Percentiles rank a stretch among this genome's conserved stretches.
phyloP scores from a whole-genome alignment of 768 basidiomycete genomes.

The Podaxis sp. region DNA sequence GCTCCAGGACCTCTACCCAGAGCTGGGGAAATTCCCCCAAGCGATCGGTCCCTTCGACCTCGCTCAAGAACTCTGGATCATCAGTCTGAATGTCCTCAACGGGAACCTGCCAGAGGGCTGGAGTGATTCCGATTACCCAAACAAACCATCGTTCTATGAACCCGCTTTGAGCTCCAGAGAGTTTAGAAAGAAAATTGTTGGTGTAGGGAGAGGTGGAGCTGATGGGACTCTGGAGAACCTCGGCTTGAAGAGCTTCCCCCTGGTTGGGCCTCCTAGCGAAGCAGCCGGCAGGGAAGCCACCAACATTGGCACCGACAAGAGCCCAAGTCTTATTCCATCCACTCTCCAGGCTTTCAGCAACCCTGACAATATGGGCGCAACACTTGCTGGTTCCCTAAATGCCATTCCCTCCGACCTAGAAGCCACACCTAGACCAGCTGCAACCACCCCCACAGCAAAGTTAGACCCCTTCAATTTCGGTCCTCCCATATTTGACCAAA shows the following conservation, averaged over 20 bases:
- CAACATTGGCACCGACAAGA: not conserved
- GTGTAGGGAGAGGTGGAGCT: not conserved
- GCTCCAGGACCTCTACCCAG: not conserved
- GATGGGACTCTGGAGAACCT: not conserved
- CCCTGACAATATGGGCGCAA: not conserved
- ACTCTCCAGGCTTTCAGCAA: not conserved
- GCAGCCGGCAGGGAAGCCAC: not conserved
- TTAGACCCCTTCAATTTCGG: not conserved
- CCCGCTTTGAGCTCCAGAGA: not conserved
- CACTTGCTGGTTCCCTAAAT: not conserved
- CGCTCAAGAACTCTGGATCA: not conserved
- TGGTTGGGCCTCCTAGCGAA: not conserved
- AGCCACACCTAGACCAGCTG: not conserved
- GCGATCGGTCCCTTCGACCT: not conserved
- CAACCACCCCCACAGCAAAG: not conserved
- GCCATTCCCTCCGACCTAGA: not conserved
- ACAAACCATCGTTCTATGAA: not conserved
- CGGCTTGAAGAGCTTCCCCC: not conserved
- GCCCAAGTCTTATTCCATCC: not conserved
- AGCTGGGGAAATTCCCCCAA: not conserved
- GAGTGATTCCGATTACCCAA: not conserved
- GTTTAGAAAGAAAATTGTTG: not conserved
- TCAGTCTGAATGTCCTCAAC: not conserved
- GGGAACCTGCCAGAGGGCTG: not conserved
- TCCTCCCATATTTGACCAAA: not conserved